Conservation (phyloP, 768 basidiomycete genomes). For the Boletus pseudopeckii region DNA sequence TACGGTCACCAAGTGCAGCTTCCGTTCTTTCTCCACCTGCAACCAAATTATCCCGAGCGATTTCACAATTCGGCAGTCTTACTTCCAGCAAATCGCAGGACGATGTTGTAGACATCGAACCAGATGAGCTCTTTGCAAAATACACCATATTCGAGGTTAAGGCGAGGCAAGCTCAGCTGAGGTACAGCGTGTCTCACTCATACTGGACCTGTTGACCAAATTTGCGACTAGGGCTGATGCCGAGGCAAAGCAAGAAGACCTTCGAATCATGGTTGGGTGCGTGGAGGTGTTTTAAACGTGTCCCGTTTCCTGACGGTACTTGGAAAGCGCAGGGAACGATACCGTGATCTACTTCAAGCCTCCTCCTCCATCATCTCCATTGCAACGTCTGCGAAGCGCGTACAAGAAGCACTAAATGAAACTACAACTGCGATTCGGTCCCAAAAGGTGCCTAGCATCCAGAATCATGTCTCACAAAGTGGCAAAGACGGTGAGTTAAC, state of each 20-base stretch:
- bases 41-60: constrained; percentile 3
- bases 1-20: constrained; percentile 4
- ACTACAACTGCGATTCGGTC: constrained; percentile 51
- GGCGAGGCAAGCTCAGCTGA: constrained; percentile 60
- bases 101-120: constrained; percentile 39
- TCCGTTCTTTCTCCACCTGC: constrained; percentile 4
- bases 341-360: constrained; percentile 82
- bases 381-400: constrained; percentile 61
- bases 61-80: constrained; percentile 12
- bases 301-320: constrained; percentile 33
- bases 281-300: constrained; percentile 32
- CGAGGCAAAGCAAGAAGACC: constrained; percentile 83
- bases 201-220: constrained; percentile 1
- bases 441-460: constrained; percentile 43
- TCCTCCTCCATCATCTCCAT: constrained; percentile 83
- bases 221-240: constrained; percentile 59
- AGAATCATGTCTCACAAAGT: constrained; percentile 37
- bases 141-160: constrained; percentile 71
- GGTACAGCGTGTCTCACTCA: constrained; percentile 39
- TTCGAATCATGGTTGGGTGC: constrained; percentile 90
- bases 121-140: constrained; percentile 73
- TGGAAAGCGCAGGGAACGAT: constrained; percentile 80
- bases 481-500: constrained; percentile 42
- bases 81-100: constrained; percentile 14
- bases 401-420: constrained; percentile 61